A percentile compares a stretch with the other conserved stretches of the same genome.
These are phyloP conservation scores for Populus simonii DNA, from an alignment of 345 rosid species.

Conservation along the genomic window DNA sequence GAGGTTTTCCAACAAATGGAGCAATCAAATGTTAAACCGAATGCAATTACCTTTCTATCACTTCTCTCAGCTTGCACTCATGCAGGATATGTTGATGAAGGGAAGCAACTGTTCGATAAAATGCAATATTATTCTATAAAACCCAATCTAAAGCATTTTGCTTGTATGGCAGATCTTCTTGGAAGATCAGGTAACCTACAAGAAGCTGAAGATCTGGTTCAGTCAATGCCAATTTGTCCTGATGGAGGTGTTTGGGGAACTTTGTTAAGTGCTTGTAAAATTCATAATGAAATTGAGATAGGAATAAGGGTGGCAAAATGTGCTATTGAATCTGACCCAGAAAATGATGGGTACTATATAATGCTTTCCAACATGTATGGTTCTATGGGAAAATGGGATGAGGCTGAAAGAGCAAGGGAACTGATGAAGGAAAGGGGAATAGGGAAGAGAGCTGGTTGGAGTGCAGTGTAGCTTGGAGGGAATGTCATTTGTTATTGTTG, in stretches of 20 bases:
- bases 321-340: slow-evolving; percentile 54
- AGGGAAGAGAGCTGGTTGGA: slow-evolving; percentile 56
- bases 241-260: slow-evolving; percentile 73
- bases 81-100: slow-evolving; percentile 62
- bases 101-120: slow-evolving; percentile 41
- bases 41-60: slow-evolving; percentile 54
- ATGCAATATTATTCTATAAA: slow-evolving; percentile 44
- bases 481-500: neutral
- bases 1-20: slow-evolving; percentile 57
- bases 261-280: slow-evolving; percentile 51
- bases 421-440: slow-evolving; percentile 51
- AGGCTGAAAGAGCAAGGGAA: slow-evolving; percentile 49
- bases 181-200: slow-evolving; percentile 60
- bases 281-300: slow-evolving; percentile 47
- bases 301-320: slow-evolving; percentile 52
- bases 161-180: slow-evolving; percentile 66
- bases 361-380: slow-evolving; percentile 63
- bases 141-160: slow-evolving; percentile 65
- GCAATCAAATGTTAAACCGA: slow-evolving; percentile 47
- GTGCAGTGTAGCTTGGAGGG: slow-evolving; percentile 29
- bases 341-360: slow-evolving; percentile 59
- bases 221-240: slow-evolving; percentile 57
- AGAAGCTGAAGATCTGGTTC: slow-evolving; percentile 57
- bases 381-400: slow-evolving; percentile 57
- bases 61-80: slow-evolving; percentile 66